Conservation (phyloP, 371 early-diverging fungal genomes). For the Rhizopus sp. region DNA sequence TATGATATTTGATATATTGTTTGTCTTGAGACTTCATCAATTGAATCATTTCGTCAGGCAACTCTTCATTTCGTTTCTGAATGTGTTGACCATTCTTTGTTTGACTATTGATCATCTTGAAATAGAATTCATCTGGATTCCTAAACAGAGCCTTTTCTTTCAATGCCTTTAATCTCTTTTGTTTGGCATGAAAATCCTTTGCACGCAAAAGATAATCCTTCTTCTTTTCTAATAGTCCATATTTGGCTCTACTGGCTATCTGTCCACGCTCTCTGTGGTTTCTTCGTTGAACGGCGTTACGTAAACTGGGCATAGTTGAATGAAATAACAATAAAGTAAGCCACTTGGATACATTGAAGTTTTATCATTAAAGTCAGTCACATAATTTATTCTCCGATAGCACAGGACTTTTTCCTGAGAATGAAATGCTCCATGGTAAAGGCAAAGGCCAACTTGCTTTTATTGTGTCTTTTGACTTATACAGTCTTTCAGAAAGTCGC, state of each 20-base stretch:
- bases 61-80: constrained; percentile 69
- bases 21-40: constrained; percentile 92
- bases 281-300: constrained; percentile 86
- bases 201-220: constrained; percentile 98
- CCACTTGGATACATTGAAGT: no score
- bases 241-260: constrained; percentile 64
- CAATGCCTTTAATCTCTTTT: constrained; percentile 80
- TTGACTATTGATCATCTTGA: constrained; percentile 88
- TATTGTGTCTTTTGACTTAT: no score
- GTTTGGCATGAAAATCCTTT: constrained; percentile 85
- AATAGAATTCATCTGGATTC: constrained; percentile 98
- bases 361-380: no score
- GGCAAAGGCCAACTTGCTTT: no score
- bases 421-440: no score
- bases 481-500: no score
- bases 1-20: constrained; percentile 80
- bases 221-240: constrained; percentile 94
- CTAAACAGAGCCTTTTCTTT: constrained; percentile 82
- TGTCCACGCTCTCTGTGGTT: constrained; percentile 94
- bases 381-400: no score
- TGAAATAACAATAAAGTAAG: not conserved
- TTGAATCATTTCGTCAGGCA: constrained; percentile 77
- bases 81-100: constrained; percentile 86
- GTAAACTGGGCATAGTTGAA: constrained; percentile 52
- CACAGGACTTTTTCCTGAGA: no score